A percentile compares a stretch with the other conserved stretches of the same genome.
Conservation (phyloP, 2,329 filamentous ascomycete species). For the Colletotrichum phormii region DNA sequence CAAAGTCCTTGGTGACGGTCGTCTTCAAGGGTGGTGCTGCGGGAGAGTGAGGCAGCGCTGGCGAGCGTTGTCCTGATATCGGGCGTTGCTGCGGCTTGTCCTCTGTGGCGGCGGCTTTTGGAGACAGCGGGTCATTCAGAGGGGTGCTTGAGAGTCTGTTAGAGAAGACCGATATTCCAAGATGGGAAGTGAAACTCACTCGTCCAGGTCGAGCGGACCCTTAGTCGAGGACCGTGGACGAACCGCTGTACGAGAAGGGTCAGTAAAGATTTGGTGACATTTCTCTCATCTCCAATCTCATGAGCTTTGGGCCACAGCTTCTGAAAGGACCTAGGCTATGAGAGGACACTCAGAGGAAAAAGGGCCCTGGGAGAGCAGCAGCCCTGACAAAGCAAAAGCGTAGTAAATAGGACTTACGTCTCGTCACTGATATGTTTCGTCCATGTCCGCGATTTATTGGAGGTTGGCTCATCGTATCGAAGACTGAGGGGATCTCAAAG, state of each 20-base stretch:
- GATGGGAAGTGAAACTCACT: constrained; percentile 64
- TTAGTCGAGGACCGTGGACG: constrained; percentile 77
- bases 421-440: constrained; percentile 34
- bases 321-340: background rate
- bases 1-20: constrained; percentile 75
- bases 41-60: constrained; percentile 43
- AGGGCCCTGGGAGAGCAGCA: background rate
- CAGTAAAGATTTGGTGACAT: background rate
- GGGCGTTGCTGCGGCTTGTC: constrained; percentile 39
- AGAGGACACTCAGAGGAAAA: background rate
- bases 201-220: constrained; percentile 80
- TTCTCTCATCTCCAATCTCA: background rate
- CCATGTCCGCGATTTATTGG: constrained; percentile 30
- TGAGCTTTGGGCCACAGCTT: background rate
- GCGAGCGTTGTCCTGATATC: constrained; percentile 38
- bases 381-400: too few species aligned
- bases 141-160: constrained; percentile 37
- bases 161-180: constrained; percentile 36
- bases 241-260: constrained; percentile 53
- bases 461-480: constrained; percentile 22
- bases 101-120: constrained; percentile 24
- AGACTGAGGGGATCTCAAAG: background rate
- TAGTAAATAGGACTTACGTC: constrained; percentile 8
- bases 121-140: constrained; percentile 38
- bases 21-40: constrained; percentile 46